phyloP scores from a whole-genome alignment of 1,284 basidiomycete genomes.

The Malassezia yamatoensis region DNA sequence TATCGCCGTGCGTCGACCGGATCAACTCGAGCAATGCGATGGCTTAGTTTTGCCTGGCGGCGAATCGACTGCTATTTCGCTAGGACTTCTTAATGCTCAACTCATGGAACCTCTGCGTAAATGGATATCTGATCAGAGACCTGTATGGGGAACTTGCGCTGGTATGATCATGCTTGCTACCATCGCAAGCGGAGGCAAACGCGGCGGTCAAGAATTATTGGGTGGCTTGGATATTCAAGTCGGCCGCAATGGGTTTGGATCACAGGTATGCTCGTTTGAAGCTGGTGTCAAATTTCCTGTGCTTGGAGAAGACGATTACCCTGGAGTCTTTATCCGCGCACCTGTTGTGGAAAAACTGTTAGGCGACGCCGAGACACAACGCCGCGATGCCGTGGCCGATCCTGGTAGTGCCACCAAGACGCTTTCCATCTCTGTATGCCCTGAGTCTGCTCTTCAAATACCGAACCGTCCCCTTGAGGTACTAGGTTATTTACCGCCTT shows the following conservation, averaged over 20 bases:
- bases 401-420: conserved; percentile 9
- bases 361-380: conserved; percentile 6
- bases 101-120: conserved; percentile 67
- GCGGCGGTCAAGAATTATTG: conserved; percentile 75
- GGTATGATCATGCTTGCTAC: conserved; percentile 75
- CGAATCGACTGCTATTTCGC: conserved; percentile 85
- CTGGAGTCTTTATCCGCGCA: conserved; percentile 87
- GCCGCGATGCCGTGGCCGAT: conserved; percentile 8
- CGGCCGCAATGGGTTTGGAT: conserved; percentile 67
- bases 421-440: conserved; percentile 4
- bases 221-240: conserved; percentile 72
- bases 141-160: conserved; percentile 93
- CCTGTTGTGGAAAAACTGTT: conserved; percentile 55
- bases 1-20: conserved; percentile 64
- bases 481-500: conserved; percentile 61
- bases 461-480: conserved; percentile 50
- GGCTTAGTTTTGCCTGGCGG: conserved; percentile 81
- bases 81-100: conserved; percentile 68
- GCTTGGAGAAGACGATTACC: conserved; percentile 61
- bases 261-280: conserved; percentile 73
- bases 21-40: conserved; percentile 66
- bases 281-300: conserved; percentile 61
- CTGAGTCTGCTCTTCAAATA: neutral
- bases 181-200: conserved; percentile 60
- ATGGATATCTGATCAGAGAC: conserved; percentile 56